A percentile compares a stretch with the other conserved stretches of the same genome.
Conservation (phyloP, 768 basidiomycete species). For the Tubosaeta sp. region DNA sequence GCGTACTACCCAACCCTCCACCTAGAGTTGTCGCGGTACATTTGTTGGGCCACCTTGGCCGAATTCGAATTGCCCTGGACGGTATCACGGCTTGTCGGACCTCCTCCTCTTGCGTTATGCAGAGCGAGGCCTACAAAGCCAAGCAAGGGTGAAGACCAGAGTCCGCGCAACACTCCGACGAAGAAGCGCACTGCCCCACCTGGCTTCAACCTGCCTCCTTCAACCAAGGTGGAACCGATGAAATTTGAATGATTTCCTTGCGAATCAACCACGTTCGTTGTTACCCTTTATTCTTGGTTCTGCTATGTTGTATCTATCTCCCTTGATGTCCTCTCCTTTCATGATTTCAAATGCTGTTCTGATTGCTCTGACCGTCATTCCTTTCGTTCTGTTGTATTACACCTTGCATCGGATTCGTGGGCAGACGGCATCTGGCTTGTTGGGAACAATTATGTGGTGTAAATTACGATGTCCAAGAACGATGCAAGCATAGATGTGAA, state of each 20-base stretch:
- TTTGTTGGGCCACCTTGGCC: constrained; percentile 58
- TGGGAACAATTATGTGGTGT: constrained; percentile 14
- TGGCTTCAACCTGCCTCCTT: constrained; percentile 34
- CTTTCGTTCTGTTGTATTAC: constrained; percentile 18
- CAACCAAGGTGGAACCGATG: constrained; percentile 42
- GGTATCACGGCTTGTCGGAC: constrained; percentile 71
- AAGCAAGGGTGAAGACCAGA: constrained; percentile 11
- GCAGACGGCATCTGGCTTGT: constrained; percentile 7
- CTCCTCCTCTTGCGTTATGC: constrained; percentile 63
- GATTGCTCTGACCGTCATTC: constrained; percentile 9
- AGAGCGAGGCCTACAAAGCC: constrained; percentile 32
- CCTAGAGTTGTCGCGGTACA: constrained; percentile 88
- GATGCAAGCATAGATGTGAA: constrained; percentile 6
- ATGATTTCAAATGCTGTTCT: constrained; percentile 4
- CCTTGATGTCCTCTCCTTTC: constrained; percentile 1
- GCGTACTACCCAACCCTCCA: constrained; percentile 94
- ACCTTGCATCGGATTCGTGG: constrained; percentile 5
- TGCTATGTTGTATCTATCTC: constrained; percentile 8
- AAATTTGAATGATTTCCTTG: constrained; percentile 32
- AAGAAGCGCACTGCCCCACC: constrained; percentile 19
- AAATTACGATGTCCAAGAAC: constrained; percentile 7
- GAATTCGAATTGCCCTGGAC: constrained; percentile 80
- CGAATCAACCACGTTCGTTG: not conserved
- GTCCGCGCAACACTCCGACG: constrained; percentile 21
- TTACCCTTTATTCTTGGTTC: constrained; percentile 4